Conservation (phyloP, 75 land plant species). For the Picea sitchensis region DNA sequence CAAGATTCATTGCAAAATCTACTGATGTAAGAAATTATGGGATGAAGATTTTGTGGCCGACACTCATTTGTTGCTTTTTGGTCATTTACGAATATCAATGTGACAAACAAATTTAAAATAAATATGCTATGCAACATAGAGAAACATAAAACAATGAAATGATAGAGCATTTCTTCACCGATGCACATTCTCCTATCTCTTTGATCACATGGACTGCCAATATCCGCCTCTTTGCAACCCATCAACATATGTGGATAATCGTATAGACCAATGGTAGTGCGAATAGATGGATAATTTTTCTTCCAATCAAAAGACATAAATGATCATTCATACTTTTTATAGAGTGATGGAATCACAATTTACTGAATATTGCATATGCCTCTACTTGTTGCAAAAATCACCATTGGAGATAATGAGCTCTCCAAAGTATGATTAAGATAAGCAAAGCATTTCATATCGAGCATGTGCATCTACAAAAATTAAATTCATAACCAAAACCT, state of each 20-base stretch:
- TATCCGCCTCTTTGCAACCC: constrained; percentile 81
- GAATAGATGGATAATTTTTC: not conserved
- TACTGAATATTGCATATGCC: constrained; percentile 93
- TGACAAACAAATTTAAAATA: too few relatives aligned
- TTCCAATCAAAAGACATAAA: not conserved
- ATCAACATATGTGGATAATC: not conserved
- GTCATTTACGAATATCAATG: too few relatives aligned
- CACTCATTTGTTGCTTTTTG: too few relatives aligned
- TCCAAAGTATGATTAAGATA: constrained; percentile 95
- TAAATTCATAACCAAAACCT: not conserved
- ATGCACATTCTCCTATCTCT: constrained; percentile 82
- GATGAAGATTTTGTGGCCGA: too few relatives aligned
- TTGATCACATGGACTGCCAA: constrained; percentile 97
- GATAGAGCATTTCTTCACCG: constrained; percentile 48
- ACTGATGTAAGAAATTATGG: too few relatives aligned
- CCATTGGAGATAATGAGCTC: constrained; percentile 91
- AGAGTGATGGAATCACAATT: not conserved
- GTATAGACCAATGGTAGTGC: not conserved
- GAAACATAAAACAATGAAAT: too few relatives aligned
- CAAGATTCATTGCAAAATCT: too few relatives aligned
- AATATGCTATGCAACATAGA: too few relatives aligned
- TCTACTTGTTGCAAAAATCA: constrained; percentile 95
- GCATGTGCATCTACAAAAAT: constrained; percentile 88
- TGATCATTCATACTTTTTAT: not conserved
- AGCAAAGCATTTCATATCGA: constrained; percentile 96